Evolutionary conservation across 139 green algal genomes (phyloP).

Genomic region (Astrephomene gubernaculifera): DNA sequence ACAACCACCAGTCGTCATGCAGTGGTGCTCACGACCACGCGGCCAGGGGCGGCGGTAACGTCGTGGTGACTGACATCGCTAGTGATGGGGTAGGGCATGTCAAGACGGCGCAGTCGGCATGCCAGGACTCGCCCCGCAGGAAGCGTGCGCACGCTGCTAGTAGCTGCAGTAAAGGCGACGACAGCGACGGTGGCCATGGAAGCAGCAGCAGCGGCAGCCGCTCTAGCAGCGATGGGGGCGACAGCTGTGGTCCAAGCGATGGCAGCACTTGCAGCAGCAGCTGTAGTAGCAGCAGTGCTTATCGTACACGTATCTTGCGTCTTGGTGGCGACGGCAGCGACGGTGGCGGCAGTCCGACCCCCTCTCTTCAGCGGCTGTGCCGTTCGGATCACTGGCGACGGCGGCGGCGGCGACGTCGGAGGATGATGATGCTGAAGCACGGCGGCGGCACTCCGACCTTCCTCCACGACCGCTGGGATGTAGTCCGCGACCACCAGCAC

Average conservation of each 20-base stretch:
- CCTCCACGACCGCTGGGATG: conserved; percentile 13
- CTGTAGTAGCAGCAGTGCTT: too few species aligned
- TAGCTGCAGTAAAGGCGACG: not conserved
- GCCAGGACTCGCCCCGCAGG: not conserved
- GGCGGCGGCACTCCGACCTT: not conserved
- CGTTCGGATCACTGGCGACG: not conserved
- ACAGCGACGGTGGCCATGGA: not conserved
- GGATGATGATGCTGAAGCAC: not conserved
- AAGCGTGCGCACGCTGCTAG: not conserved
- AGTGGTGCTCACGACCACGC: too few species aligned
- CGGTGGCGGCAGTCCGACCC: not conserved
- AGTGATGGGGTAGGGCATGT: not conserved
- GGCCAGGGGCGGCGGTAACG: not conserved
- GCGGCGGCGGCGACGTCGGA: not conserved
- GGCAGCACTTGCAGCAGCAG: too few species aligned
- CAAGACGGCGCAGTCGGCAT: not conserved
- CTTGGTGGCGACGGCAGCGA: not conserved
- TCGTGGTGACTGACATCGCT: not conserved
- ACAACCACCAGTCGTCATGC: too few species aligned
- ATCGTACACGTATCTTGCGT: too few species aligned
- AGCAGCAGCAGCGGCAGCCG: not conserved
- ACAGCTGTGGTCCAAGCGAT: not conserved
- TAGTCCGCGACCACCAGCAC: too few species aligned
- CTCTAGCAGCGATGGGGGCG: not conserved
- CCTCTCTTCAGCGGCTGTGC: too few species aligned